Evolutionary conservation across 2,329 filamentous ascomycete genomes (phyloP).

Genomic region (Drechslerella stenobrocha): DNA sequence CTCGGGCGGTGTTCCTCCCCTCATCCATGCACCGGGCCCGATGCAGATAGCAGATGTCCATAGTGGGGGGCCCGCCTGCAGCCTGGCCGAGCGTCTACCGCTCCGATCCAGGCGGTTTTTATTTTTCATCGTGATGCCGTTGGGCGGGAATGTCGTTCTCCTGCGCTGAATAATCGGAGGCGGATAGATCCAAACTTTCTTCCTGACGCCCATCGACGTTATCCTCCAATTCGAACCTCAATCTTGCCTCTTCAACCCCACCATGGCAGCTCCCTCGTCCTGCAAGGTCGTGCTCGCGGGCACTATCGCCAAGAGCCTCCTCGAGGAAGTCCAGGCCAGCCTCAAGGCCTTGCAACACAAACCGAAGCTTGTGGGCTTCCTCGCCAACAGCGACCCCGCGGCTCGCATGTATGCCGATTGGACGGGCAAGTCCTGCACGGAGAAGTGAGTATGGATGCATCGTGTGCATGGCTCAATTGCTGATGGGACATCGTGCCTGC

Average conservation of each 20-base stretch:
- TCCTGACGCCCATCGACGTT: neutral
- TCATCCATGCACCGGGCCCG: no score
- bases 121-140: neutral
- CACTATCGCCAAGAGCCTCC: slow-evolving; percentile 78
- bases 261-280: slow-evolving; percentile 58
- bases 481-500: neutral
- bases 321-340: slow-evolving; percentile 69
- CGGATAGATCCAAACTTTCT: slow-evolving; percentile 1
- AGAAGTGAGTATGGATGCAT: slow-evolving; percentile 70
- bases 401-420: slow-evolving; percentile 93
- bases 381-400: slow-evolving; percentile 88
- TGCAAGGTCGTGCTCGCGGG: slow-evolving; percentile 94
- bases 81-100: neutral
- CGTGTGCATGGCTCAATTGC: slow-evolving; percentile 13
- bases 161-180: neutral
- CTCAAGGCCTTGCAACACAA: slow-evolving; percentile 57
- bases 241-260: no score
- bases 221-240: no score
- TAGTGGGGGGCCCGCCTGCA: neutral
- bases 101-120: no score
- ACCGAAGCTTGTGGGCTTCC: slow-evolving; percentile 84
- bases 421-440: slow-evolving; percentile 93
- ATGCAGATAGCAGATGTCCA: no score
- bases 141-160: no score
- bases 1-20: slow-evolving; percentile 11